Base-by-base conservation (phyloP, 2,329 filamentous ascomycete species). In the Tolypocladium sp. region DNA sequence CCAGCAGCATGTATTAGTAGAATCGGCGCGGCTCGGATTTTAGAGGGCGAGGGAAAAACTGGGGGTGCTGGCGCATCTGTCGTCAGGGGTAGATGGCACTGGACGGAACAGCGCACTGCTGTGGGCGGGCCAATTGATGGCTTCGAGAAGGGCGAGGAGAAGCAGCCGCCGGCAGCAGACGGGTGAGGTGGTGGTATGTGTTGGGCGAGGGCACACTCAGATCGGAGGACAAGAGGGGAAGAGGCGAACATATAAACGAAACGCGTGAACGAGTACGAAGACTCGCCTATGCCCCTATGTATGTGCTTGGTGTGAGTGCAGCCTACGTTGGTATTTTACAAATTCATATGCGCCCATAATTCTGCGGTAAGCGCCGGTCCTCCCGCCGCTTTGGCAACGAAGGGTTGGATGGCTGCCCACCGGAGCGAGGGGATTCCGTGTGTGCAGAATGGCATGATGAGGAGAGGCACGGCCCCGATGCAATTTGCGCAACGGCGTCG, bases 381-480 rank as follows among this genome's bases (percentile, higher is more conserved):
- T 12, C 25, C 22, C 44, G 25, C 22, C 44, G 13, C 2, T 13
- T 2, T 10, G 25, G 12, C 42, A 25, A 22, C 44, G 20, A 9
- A 20, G 35, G 35, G 35, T 13, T 37, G 35, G 35, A 3, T 13
- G 12, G 12, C 7, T 37, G 35, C 35, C 15, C 51, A 15, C 37
- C 55, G 49, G 58, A 57, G 55, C 49, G 38, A 57, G 10, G 51
- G 27, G 22, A 6, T 57, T 54, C 58, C 54, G 58, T 9, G 60
- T 22, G 42, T 25, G 37, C 56, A 52, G 35, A 58, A 42, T 60
- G 58, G 58, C 52, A 58, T 57, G 59, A 58, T 37, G 27, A 17
- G 27, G 15, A 51, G 46, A 51, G 25, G 44, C 44, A n/a, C 13
- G 44, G 25, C 25, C 12, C 27, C 46, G 46, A 33, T 33, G 46